Percentiles rank a stretch among this genome's conserved stretches.
Conservation (phyloP, 176 grass and related monocot genomes). For the Hordeum marinum region DNA sequence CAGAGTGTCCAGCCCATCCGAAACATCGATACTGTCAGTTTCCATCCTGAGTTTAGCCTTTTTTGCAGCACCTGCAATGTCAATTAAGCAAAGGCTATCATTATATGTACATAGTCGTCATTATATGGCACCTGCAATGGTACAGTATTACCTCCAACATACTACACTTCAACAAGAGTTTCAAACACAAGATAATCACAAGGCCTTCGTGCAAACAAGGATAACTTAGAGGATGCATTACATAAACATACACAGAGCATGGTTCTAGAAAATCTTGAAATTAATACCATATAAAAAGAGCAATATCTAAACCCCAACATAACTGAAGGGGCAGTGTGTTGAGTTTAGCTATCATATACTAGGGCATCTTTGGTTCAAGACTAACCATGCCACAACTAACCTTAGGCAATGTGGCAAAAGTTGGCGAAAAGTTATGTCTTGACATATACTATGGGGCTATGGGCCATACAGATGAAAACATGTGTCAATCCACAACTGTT, state of each 20-base stretch:
- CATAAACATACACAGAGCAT: not conserved
- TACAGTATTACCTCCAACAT: not conserved
- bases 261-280: not conserved
- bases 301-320: not conserved
- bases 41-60: conserved; percentile 59
- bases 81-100: conserved; percentile 16
- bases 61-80: conserved; percentile 50
- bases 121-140: not conserved
- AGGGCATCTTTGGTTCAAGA: not conserved
- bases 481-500: not conserved
- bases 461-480: not conserved
- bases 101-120: not conserved
- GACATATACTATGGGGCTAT: not conserved
- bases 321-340: not conserved
- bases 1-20: conserved; percentile 81
- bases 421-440: not conserved
- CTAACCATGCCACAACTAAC: not conserved
- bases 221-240: not conserved
- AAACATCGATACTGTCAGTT: conserved; percentile 55
- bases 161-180: not conserved
- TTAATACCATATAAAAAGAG: not conserved
- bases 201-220: not conserved
- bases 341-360: not conserved
- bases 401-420: not conserved
- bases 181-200: not conserved